phyloP scores from a whole-genome alignment of 148 eudicot species.

The Rhododendron ferrugineum region DNA sequence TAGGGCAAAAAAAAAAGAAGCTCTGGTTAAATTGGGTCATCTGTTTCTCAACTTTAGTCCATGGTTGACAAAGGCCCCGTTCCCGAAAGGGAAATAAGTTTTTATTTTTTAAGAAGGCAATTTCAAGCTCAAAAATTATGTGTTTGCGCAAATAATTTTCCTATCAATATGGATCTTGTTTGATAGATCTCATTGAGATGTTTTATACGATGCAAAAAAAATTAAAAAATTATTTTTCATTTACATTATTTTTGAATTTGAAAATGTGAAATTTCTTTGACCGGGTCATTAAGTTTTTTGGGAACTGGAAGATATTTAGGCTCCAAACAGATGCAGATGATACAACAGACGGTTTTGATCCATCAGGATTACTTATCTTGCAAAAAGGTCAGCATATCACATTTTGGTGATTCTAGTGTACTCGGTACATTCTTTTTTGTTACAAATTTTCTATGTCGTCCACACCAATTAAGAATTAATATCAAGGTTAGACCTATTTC shows the following conservation, averaged over 20 bases:
- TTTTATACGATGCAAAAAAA: no score
- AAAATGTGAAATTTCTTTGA: slow-evolving; percentile 91
- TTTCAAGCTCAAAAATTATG: no score
- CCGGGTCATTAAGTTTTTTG: slow-evolving; percentile 65
- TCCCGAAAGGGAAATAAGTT: no score
- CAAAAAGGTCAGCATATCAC: slow-evolving; percentile 56
- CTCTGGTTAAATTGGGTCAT: background rate
- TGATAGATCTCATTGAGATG: no score
- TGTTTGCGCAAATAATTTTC: no score
- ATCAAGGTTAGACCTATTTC: slow-evolving; percentile 89
- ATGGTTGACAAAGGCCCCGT: no score
- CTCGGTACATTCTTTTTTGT: background rate
- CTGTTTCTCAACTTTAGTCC: background rate
- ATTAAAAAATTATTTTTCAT: no score
- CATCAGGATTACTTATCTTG: slow-evolving; percentile 81
- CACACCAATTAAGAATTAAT: slow-evolving; percentile 82
- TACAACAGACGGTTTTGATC: slow-evolving; percentile 81
- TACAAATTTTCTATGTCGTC: slow-evolving; percentile 13
- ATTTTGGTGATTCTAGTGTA: background rate
- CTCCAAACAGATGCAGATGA: slow-evolving; percentile 65
- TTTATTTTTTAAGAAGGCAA: no score
- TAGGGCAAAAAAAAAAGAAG: background rate
- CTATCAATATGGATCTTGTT: no score
- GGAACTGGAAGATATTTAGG: slow-evolving; percentile 81
- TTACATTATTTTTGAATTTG: no score